Evolutionary conservation across 192 early-diverging fungal genomes (phyloP).

Genomic region (Coemansia sp.): DNA sequence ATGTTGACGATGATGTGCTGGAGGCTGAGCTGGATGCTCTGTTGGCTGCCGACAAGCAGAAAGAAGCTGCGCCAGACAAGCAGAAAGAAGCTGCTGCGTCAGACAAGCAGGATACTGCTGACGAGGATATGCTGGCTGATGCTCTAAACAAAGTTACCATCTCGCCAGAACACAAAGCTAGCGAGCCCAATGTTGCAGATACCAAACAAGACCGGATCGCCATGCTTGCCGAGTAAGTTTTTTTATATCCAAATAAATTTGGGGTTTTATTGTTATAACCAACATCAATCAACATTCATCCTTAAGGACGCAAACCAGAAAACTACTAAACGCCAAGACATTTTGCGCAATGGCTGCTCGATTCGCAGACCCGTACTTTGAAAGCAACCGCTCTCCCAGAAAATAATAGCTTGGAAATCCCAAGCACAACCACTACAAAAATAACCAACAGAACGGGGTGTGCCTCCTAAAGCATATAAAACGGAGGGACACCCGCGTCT

Average conservation of each 20-base stretch:
- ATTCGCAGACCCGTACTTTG: too few species aligned
- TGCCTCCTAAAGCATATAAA: conserved; percentile 1
- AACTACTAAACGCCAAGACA: too few species aligned
- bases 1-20: conserved; percentile 20
- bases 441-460: too few species aligned
- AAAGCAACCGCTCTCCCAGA: not conserved
- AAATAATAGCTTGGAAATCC: not conserved
- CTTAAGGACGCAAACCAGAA: too few species aligned
- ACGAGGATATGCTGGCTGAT: conserved; percentile 13
- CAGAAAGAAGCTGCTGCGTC: too few species aligned
- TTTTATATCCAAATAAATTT: not conserved
- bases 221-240: conserved; percentile 1
- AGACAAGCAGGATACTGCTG: not conserved
- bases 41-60: conserved; percentile 12
- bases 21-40: conserved; percentile 45
- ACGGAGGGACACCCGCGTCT: not conserved
- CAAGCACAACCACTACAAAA: not conserved
- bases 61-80: too few species aligned
- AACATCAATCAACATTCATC: too few species aligned
- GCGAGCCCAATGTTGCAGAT: not conserved
- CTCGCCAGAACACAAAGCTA: not conserved
- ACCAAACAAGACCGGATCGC: not conserved
- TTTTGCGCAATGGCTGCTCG: too few species aligned
- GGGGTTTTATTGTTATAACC: too few species aligned
- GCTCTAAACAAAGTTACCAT: conserved; percentile 16